Evolutionary conservation across 108 stramenopile species (phyloP), one percentile per base, ranked within the genome.

Genomic region (Nitzschia sp.): DNA sequence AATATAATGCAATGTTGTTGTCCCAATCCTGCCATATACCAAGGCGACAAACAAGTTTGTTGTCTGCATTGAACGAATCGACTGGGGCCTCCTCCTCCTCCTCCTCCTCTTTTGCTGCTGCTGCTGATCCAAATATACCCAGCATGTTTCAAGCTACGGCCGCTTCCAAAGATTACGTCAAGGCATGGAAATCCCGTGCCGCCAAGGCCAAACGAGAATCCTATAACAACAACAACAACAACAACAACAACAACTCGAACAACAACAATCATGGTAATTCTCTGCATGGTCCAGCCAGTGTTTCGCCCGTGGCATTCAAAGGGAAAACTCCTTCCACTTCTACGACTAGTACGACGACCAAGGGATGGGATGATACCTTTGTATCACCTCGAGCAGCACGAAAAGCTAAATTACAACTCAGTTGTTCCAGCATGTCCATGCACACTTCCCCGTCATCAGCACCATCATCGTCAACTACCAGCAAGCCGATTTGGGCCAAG

Each of bases 101-200:
- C 5, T 4, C 17, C 4, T 8, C 4, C 21, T 5, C 8, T 4
- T n/a, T n/a, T 16, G 19, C 8, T 21, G 19, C 55, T 4, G 31
- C 25, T 6, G 21, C 30, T 11, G 55, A 56, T 31, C 55, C 55
- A 4, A 31, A 29, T 31, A 2, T 56, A 13, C 55, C 55, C 5
- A 32, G 30, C 55, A 5, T 56, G 27, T 56, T 56, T 27, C 4
- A 21, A 29, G 55, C 55, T 3, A 31, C 8, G 5, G 28, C 55
- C 3, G 5, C 55, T 31, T 56, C 55, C 30, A 56, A 56, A 30
- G 5, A 56, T 56, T 5, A 56, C 23, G 55, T 56, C 55, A 56
- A 56, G 29, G 55, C 55, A 22, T 56, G 55, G 55, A 56, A 56
- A 29, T 28, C 9, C 13, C 55, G 55, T 6, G 55, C 55, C 30